These are phyloP conservation scores for Colletotrichum sublineola DNA, from an alignment of 2,329 filamentous ascomycete genomes.

Conservation along the genomic window DNA sequence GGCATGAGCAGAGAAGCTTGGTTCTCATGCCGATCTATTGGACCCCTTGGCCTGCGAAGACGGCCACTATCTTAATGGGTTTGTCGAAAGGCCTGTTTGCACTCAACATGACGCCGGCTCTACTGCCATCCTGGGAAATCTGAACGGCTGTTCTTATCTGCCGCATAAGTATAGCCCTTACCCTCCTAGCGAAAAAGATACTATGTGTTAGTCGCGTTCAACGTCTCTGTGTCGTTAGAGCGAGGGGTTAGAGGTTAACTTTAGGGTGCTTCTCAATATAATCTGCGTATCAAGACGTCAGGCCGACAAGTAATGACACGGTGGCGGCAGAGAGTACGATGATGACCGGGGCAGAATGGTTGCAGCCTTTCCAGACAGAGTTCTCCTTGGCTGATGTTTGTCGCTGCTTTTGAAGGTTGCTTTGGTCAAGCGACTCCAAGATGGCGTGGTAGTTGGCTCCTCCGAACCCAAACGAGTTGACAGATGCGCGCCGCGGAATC, in stretches of 20 bases:
- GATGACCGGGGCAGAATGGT: not conserved
- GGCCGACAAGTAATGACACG: not conserved
- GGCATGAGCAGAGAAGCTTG: conserved; percentile 36
- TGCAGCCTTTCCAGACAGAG: not conserved
- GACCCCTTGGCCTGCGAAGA: conserved; percentile 48
- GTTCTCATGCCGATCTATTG: conserved; percentile 45
- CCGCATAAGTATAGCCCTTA: conserved; percentile 16
- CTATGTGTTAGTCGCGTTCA: conserved; percentile 32
- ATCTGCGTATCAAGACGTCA: conserved; percentile 7
- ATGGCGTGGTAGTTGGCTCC: conserved; percentile 45
- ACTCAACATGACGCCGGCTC: conserved; percentile 39
- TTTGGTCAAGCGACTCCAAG: conserved; percentile 43
- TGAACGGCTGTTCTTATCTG: conserved; percentile 33
- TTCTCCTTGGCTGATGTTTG: not conserved
- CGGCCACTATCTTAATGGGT: conserved; percentile 2
- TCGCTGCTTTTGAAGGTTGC: not conserved
- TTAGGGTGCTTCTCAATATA: conserved; percentile 1
- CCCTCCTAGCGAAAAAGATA: conserved; percentile 42
- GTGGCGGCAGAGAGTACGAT: conserved; percentile 6
- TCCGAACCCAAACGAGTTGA: conserved; percentile 59
- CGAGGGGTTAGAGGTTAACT: conserved; percentile 23
- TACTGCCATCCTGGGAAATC: conserved; percentile 20
- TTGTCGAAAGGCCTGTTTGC: not conserved
- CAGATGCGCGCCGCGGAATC: conserved; percentile 13
- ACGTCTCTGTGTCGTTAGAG: conserved; percentile 42